Percentiles rank a stretch among this genome's conserved stretches.
Evolutionary conservation across 495 filamentous ascomycete genomes (phyloP).

Genomic region (Durotheca rogersii): DNA sequence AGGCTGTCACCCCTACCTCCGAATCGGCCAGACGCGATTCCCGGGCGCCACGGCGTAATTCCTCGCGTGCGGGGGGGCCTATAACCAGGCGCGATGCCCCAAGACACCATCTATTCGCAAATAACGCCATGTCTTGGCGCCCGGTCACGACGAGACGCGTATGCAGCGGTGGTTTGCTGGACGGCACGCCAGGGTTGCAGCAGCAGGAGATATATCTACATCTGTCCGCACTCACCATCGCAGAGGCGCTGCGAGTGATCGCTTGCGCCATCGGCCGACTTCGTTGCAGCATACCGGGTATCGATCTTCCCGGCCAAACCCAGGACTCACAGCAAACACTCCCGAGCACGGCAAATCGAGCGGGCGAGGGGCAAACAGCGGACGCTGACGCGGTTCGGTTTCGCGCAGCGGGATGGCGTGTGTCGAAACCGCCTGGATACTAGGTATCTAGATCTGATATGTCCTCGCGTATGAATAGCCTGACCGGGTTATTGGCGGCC

Average conservation of each 20-base stretch:
- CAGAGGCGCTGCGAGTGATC: constrained; percentile 1
- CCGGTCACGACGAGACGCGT: constrained; percentile 10
- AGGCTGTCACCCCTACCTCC: constrained; percentile 7
- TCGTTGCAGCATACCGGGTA: constrained; percentile 11
- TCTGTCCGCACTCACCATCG: constrained; percentile 7
- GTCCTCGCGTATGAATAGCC: no score
- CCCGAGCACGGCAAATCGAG: no score
- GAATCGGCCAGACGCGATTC: constrained; percentile 19
- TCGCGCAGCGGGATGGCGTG: no score
- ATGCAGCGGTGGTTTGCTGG: constrained; percentile 17
- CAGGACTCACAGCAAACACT: no score
- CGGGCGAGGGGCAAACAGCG: no score
- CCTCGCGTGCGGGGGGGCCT: constrained; percentile 26
- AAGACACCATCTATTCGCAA: constrained; percentile 35
- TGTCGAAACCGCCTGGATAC: no score
- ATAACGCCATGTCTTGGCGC: constrained; percentile 37
- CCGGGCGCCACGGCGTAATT: constrained; percentile 14
- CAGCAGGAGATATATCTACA: constrained; percentile 1
- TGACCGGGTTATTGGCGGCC: neutral
- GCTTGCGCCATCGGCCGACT: constrained; percentile 17
- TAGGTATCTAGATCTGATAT: no score
- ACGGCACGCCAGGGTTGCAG: constrained; percentile 5
- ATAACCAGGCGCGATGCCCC: constrained; percentile 18
- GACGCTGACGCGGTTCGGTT: no score
- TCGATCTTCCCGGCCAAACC: no score